Percentiles rank a stretch among this genome's conserved stretches.
phyloP scores from a whole-genome alignment of 75 land plant species.

The Cryptomeria japonica region DNA sequence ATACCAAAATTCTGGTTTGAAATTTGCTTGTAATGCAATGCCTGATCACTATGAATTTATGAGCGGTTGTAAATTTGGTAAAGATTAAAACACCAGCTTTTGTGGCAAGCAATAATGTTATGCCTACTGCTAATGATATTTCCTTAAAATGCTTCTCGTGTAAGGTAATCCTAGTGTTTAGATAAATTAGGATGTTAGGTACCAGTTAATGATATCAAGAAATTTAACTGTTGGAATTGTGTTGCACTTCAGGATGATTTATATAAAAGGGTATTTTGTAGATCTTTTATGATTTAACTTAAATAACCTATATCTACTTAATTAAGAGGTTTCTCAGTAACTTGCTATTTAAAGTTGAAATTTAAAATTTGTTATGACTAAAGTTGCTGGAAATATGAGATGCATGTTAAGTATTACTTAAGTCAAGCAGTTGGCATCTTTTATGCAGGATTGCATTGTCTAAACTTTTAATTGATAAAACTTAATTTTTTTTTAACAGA shows the following conservation, averaged over 20 bases:
- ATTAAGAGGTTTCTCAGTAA: not conserved
- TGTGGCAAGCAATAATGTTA: not conserved
- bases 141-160: not conserved
- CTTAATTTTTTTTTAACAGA: not conserved
- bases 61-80: not conserved
- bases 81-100: not conserved
- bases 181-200: not conserved
- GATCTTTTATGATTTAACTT: not conserved
- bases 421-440: not conserved
- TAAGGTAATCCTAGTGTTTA: not conserved
- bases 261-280: not conserved
- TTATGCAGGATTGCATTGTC: not conserved
- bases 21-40: not conserved
- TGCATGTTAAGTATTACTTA: not conserved
- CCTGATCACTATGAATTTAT: not conserved
- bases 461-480: not conserved
- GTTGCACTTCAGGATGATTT: not conserved
- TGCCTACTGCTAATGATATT: not conserved
- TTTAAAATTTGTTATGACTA: not conserved
- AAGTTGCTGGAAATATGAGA: not conserved
- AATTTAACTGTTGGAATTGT: not conserved
- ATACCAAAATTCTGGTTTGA: not conserved
- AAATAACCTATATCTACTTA: not conserved
- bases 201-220: not conserved
- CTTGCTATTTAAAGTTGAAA: not conserved